A percentile compares a stretch with the other conserved stretches of the same genome.
Conservation (phyloP, 169 alveolate species). For the Babesia sp. region DNA sequence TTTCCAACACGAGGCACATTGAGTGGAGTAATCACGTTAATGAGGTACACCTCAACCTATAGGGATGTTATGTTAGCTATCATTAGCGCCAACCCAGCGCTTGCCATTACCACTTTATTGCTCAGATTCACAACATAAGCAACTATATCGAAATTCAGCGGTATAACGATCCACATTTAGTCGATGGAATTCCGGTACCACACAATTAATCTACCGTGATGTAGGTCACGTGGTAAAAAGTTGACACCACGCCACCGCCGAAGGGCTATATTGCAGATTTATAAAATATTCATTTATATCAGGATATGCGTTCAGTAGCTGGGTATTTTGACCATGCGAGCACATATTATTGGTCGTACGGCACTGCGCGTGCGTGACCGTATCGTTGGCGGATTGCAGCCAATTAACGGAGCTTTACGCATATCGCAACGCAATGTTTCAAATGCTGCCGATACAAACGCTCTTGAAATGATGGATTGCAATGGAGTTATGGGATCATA, state of each 20-base stretch:
- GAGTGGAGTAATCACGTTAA: background rate
- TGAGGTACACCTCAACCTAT: background rate
- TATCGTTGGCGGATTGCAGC: background rate
- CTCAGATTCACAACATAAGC: background rate
- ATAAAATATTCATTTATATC: background rate
- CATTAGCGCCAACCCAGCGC: background rate
- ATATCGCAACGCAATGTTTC: constrained; percentile 13
- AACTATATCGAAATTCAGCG: background rate
- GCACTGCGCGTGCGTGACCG: constrained; percentile 10
- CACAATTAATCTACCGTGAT: background rate
- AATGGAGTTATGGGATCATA: constrained; percentile 66
- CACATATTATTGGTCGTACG: background rate
- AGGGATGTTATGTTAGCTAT: background rate
- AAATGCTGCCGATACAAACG: background rate
- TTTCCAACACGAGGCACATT: background rate
- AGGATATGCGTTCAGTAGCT: background rate
- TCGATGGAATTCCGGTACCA: background rate
- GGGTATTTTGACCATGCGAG: background rate
- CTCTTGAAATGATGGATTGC: constrained; percentile 47
- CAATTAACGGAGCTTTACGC: background rate
- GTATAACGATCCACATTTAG: background rate
- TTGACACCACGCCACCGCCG: background rate
- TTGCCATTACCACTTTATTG: background rate
- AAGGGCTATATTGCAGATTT: too few species aligned
- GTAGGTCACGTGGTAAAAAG: background rate